Evolutionary conservation across 768 basidiomycete genomes (phyloP), one percentile per base, ranked within the genome.

Genomic region (Boletus rubropictus): DNA sequence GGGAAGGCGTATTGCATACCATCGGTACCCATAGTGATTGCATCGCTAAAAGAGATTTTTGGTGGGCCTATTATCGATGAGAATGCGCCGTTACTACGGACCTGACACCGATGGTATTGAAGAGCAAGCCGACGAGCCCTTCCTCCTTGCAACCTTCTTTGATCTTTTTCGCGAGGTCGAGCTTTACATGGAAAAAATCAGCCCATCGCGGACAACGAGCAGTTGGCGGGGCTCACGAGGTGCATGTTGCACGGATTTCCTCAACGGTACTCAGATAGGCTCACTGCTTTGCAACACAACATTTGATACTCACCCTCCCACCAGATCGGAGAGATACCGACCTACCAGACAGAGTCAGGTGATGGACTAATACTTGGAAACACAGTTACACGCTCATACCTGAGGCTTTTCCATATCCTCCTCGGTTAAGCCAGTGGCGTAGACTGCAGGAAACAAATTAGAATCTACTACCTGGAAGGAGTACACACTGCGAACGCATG

Each of bases 201-300:
- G 44, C 12, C 24, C 33, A 29, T 34, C 17, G 24, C 12, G 17
- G 28, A 48, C n/a, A 38, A 25, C 39, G 17, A 28, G 17, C 14
- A 41, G 14, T 12, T 18, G 49, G 12, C 15, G n/a, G 2, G 42
- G 61, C 76, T 58, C 63, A 86, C 87, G 25, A 90, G 75, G 61
- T 92, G 89, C 38, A 74, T 75, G 60, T 93, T 93, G 63, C 90
- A 93, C 3, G 89, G 89, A 62, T 91, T 92, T 32, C 89, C 87
- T 61, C 84, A 51, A 42, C 24, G 21, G 17, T 40, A 29, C 44
- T 51, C 18, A 46, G 43, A 34, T n/a, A n/a, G n/a, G n/a, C n/a
- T 33, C 18, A 18, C 34, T 46, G 10, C 18, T 18, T 39, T 39
- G 20, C 1, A 32, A 33, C 15, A 29, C 29, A 38, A 37, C 9